Conservation (phyloP, 345 rosid genomes). For the Eucalyptus caleyi region DNA sequence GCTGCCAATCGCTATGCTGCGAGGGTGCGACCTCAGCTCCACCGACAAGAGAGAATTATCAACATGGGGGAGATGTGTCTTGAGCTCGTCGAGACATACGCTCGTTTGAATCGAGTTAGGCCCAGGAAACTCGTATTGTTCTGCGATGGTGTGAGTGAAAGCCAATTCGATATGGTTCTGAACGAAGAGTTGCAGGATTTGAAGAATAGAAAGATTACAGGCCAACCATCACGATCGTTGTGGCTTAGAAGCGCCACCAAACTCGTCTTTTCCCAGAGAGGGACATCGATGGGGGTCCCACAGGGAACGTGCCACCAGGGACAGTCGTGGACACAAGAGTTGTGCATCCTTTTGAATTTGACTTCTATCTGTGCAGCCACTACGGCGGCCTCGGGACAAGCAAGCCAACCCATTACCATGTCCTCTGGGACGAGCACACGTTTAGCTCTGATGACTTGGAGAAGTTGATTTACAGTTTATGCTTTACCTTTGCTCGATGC, state of each 20-base stretch:
- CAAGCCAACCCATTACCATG: conserved; percentile 77
- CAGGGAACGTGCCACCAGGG: conserved; percentile 54
- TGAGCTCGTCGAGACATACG: too few relatives aligned
- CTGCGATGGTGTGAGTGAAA: conserved; percentile 86
- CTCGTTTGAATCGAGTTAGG: background rate
- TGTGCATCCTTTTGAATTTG: conserved; percentile 65
- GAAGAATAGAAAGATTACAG: conserved; percentile 22
- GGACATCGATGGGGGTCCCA: conserved; percentile 16
- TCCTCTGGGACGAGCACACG: conserved; percentile 58
- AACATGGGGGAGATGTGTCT: too few relatives aligned
- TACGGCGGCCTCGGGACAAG: conserved; percentile 70
- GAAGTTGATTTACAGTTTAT: conserved; percentile 58
- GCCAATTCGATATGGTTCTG: conserved; percentile 85
- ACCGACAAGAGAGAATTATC: too few relatives aligned
- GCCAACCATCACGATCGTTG: conserved; percentile 58
- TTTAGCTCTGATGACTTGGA: conserved; percentile 52
- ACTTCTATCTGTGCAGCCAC: conserved; percentile 78
- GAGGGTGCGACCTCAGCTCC: too few relatives aligned
- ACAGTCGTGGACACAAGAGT: conserved; percentile 62
- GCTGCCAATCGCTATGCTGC: too few relatives aligned
- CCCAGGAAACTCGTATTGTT: conserved; percentile 65
- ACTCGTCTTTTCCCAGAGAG: conserved; percentile 53
- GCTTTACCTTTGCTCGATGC: conserved; percentile 83
- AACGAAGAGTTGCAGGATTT: conserved; percentile 55
- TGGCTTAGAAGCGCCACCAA: conserved; percentile 77